Conservation (phyloP, 805 yeast species). For the Wickerhamomyces rabaulensis region DNA sequence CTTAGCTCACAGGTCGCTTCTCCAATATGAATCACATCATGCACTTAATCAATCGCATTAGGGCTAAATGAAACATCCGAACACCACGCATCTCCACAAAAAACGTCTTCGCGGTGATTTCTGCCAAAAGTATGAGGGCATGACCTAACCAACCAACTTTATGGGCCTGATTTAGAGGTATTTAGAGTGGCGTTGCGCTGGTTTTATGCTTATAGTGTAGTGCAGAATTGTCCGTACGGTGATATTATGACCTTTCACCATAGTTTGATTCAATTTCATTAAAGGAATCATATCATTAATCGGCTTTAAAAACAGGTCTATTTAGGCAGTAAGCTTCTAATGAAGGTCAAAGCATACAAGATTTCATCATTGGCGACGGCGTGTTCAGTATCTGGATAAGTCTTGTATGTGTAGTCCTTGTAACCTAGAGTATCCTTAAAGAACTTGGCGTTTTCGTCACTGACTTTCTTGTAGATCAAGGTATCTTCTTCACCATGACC, state of each 20-base stretch:
- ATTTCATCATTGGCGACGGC: constrained; percentile 65
- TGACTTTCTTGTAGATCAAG: constrained; percentile 36
- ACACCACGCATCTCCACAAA: neutral
- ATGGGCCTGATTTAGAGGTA: too few relatives aligned
- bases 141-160: too few relatives aligned
- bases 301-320: neutral
- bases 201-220: too few relatives aligned
- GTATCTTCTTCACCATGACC: constrained; percentile 86
- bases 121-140: too few relatives aligned
- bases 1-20: too few relatives aligned
- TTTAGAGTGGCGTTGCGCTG: too few relatives aligned
- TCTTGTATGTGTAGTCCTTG: constrained; percentile 41
- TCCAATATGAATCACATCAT: too few relatives aligned
- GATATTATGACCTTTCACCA: too few relatives aligned
- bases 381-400: constrained; percentile 64
- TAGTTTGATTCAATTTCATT: neutral
- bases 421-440: constrained; percentile 43
- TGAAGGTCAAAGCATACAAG: constrained; percentile 42
- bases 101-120: too few relatives aligned
- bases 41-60: neutral
- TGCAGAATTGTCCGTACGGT: too few relatives aligned
- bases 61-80: neutral
- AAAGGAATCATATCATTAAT: neutral
- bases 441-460: constrained; percentile 37
- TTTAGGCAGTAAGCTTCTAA: constrained; percentile 16